phyloP scores from a whole-genome alignment of 2,329 filamentous ascomycete species.

The Trichophyton equinum region DNA sequence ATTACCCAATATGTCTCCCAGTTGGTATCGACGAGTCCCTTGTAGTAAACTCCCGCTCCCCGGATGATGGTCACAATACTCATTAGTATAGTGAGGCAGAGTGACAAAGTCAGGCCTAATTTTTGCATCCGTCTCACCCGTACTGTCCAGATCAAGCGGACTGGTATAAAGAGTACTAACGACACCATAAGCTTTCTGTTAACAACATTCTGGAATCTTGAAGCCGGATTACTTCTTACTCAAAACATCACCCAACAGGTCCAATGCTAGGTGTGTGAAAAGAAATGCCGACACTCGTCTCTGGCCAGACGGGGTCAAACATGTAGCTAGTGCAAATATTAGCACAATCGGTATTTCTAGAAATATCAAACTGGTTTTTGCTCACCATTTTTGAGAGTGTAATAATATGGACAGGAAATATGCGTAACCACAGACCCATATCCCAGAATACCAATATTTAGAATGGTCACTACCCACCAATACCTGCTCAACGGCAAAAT shows the following conservation, averaged over 20 bases:
- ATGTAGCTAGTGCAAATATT: neutral
- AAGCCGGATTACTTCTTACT: neutral
- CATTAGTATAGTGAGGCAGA: slow-evolving; percentile 3
- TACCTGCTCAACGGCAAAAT: neutral
- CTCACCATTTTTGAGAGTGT: neutral
- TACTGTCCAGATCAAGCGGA: neutral
- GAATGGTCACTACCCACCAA: slow-evolving; percentile 1
- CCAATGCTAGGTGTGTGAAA: neutral
- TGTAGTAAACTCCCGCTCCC: slow-evolving; percentile 1
- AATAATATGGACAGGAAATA: slow-evolving; percentile 3
- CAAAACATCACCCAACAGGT: neutral
- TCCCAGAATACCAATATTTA: neutral
- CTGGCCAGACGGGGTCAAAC: neutral
- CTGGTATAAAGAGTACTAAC: neutral
- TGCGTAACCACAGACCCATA: neutral
- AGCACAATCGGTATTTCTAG: neutral
- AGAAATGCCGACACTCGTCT: neutral
- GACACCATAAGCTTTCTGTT: neutral
- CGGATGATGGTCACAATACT: slow-evolving; percentile 1
- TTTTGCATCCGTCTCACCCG: slow-evolving; percentile 4
- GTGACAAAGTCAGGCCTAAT: neutral
- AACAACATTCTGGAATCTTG: neutral
- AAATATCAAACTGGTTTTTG: neutral
- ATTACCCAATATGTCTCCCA: slow-evolving; percentile 3
- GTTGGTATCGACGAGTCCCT: neutral